Evolutionary conservation across 2,329 filamentous ascomycete genomes (phyloP).

Genomic region (Chalaropsis ovoidea): DNA sequence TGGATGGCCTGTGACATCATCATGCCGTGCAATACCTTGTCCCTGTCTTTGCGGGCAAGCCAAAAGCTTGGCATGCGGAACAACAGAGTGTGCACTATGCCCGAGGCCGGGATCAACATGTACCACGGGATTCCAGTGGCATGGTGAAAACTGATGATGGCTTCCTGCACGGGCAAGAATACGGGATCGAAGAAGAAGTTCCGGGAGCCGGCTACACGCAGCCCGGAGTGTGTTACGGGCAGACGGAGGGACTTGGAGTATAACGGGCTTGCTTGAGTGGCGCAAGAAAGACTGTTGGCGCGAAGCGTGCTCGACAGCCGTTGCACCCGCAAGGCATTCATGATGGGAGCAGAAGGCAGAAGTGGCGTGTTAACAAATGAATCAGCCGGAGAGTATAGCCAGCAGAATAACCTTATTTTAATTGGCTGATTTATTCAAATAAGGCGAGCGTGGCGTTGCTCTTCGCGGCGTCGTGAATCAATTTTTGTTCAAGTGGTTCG

Average conservation of each 20-base stretch:
- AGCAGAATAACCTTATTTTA: not conserved
- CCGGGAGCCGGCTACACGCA: conserved; percentile 13
- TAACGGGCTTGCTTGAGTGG: not conserved
- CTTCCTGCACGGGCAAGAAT: conserved; percentile 36
- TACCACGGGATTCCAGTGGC: conserved; percentile 43
- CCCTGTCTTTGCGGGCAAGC: conserved; percentile 32
- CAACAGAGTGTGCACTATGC: conserved; percentile 38
- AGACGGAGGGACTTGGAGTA: not conserved
- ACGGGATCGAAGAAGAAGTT: conserved; percentile 23
- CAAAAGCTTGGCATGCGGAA: conserved; percentile 40
- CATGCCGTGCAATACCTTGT: conserved; percentile 28
- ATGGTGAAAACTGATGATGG: conserved; percentile 38
- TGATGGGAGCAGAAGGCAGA: not conserved
- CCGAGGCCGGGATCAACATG: conserved; percentile 44
- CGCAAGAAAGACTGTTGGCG: not conserved
- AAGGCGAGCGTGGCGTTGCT: no score
- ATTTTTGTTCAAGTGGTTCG: not conserved
- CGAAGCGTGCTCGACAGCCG: not conserved
- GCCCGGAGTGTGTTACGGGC: not conserved
- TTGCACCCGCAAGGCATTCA: conserved; percentile 8
- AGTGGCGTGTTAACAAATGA: not conserved
- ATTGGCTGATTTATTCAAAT: not conserved
- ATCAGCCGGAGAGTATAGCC: not conserved
- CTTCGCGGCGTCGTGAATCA: not conserved
- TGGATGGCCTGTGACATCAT: conserved; percentile 29